phyloP scores from a whole-genome alignment of 1,139 yeast genomes.

The Yamadazyma dushanensis region DNA sequence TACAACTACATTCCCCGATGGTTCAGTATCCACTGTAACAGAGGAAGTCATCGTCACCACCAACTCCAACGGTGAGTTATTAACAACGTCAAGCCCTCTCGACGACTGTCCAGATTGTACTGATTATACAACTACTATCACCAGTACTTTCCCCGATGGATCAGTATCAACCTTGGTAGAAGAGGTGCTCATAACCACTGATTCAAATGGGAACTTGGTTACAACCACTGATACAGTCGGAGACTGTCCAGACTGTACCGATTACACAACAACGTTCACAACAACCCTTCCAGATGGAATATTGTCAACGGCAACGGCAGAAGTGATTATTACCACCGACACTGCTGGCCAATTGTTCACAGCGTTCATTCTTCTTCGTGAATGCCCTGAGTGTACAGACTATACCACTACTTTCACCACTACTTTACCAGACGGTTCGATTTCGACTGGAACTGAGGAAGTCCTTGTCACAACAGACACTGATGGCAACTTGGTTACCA shows the following conservation, averaged over 20 bases:
- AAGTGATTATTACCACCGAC: constrained; percentile 11
- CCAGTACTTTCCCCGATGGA: constrained; percentile 36
- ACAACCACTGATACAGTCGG: constrained; percentile 8
- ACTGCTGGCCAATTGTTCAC: constrained; percentile 11
- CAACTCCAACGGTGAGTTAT: constrained; percentile 31
- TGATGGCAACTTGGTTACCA: constrained; percentile 10
- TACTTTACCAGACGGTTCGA: constrained; percentile 9
- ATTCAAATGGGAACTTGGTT: constrained; percentile 11
- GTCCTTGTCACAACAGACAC: constrained; percentile 12
- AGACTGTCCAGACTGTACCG: constrained; percentile 9
- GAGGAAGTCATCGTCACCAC: constrained; percentile 12
- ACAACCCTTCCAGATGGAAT: constrained; percentile 16
- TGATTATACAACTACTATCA: constrained; percentile 21
- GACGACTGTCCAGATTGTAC: constrained; percentile 15
- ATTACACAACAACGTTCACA: constrained; percentile 9
- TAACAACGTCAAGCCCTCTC: constrained; percentile 18
- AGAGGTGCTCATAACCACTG: constrained; percentile 11
- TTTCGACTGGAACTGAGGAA: constrained; percentile 8
- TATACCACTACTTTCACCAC: constrained; percentile 12
- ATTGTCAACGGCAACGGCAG: constrained; percentile 6
- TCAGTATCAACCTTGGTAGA: constrained; percentile 10
- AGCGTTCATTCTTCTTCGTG: constrained; percentile 2
- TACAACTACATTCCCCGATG: constrained; percentile 12
- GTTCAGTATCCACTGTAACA: constrained; percentile 14
- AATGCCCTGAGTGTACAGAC: constrained; percentile 11